Percentiles rank a stretch among this genome's conserved stretches.
These are phyloP conservation scores for Xylaria sp. DNA, from an alignment of 2,329 filamentous ascomycete genomes.

Conservation along the genomic window DNA sequence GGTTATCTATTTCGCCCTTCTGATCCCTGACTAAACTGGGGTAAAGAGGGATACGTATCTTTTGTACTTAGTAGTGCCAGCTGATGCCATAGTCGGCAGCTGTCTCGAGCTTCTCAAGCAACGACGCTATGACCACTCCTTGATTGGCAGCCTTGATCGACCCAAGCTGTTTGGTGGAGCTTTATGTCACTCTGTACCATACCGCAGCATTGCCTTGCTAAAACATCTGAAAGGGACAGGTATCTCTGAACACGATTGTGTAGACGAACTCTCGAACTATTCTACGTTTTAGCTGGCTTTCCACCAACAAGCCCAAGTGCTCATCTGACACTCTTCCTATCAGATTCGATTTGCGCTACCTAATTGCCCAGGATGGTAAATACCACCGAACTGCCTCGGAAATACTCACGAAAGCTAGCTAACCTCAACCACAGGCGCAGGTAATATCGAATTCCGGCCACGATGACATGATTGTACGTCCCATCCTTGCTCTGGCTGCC, in stretches of 20 bases:
- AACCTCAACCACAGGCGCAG: slow-evolving; percentile 59
- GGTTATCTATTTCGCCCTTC: slow-evolving; percentile 11
- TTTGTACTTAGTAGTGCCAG: neutral
- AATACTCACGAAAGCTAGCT: slow-evolving; percentile 26
- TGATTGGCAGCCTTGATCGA: neutral
- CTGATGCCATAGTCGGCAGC: neutral
- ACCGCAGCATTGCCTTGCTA: slow-evolving; percentile 7
- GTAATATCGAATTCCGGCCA: slow-evolving; percentile 87
- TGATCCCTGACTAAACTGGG: slow-evolving; percentile 10
- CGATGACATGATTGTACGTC: slow-evolving; percentile 99
- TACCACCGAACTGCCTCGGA: slow-evolving; percentile 6
- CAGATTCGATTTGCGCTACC: neutral
- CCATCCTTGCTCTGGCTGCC: slow-evolving; percentile 13
- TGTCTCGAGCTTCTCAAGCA: neutral
- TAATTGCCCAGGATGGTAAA: slow-evolving; percentile 43
- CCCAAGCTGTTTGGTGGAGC: slow-evolving; percentile 13
- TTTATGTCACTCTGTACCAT: neutral
- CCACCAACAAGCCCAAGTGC: slow-evolving; percentile 19
- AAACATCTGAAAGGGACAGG: slow-evolving; percentile 37
- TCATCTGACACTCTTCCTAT: neutral
- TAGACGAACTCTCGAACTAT: slow-evolving; percentile 13
- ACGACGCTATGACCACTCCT: slow-evolving; percentile 27
- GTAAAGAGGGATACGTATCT: slow-evolving; percentile 13
- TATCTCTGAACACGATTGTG: slow-evolving; percentile 23
- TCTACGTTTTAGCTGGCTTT: slow-evolving; percentile 2